A percentile compares a stretch with the other conserved stretches of the same genome.
phyloP scores from a whole-genome alignment of 441 rosid species.

The Metrosideros polymorpha region DNA sequence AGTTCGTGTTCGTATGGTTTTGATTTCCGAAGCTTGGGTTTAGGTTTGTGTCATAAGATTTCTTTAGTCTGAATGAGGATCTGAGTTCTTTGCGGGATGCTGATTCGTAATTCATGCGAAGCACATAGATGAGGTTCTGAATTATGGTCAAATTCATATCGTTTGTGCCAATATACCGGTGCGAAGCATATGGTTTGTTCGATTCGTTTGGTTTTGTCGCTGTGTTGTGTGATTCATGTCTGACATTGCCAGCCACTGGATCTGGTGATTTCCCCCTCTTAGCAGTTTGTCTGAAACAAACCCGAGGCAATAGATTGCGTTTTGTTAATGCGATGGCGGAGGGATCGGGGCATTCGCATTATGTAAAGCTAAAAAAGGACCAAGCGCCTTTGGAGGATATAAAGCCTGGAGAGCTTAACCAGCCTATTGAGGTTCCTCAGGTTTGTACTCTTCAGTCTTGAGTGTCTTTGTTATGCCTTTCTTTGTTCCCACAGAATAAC shows the following conservation, averaged over 20 bases:
- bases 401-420: conserved; percentile 70
- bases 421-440: conserved; percentile 64
- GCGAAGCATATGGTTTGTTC: not conserved
- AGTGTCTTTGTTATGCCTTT: not conserved
- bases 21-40: not conserved
- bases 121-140: not conserved
- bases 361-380: conserved; percentile 57
- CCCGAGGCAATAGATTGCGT: not conserved
- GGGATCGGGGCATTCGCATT: conserved; percentile 43
- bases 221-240: not conserved
- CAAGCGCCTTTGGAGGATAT: conserved; percentile 56
- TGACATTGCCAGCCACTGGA: not conserved
- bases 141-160: not conserved
- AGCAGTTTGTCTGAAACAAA: not conserved
- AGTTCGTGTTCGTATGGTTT: not conserved
- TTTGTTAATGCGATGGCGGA: conserved; percentile 36
- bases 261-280: not conserved
- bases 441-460: conserved; percentile 7
- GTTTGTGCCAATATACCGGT: not conserved
- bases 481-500: not conserved
- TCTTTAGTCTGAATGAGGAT: not conserved
- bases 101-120: not conserved
- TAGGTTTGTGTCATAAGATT: not conserved
- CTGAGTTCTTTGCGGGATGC: not conserved
- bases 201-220: not conserved